These are phyloP conservation scores for Gnomoniopsis sp. DNA, from an alignment of 2,329 filamentous ascomycete species.

Conservation along the genomic window DNA sequence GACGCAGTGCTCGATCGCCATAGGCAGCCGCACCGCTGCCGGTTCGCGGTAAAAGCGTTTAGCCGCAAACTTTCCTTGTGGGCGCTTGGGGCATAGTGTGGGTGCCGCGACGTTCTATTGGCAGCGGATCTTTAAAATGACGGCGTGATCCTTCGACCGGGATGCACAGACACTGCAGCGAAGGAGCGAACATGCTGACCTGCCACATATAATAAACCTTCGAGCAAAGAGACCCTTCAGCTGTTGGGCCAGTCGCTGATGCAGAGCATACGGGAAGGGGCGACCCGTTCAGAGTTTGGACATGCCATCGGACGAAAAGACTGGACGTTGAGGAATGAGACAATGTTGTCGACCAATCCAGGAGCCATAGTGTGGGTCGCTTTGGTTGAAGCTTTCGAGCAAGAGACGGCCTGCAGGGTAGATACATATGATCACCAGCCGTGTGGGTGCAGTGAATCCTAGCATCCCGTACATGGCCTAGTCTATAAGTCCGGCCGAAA, in stretches of 20 bases:
- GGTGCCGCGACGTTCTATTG: conserved; percentile 10
- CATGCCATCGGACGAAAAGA: not conserved
- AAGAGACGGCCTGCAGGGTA: not conserved
- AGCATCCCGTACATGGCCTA: conserved; percentile 1
- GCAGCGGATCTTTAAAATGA: conserved; percentile 1
- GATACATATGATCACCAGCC: not conserved
- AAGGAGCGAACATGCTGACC: not conserved
- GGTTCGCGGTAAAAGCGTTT: conserved; percentile 12
- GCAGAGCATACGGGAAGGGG: not conserved
- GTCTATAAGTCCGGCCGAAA: conserved; percentile 1
- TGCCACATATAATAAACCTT: not conserved
- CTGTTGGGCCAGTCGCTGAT: not conserved
- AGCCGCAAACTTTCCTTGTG: not conserved
- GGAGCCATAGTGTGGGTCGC: not conserved
- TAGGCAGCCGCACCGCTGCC: not conserved
- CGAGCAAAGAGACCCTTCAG: not conserved
- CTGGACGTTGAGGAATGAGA: not conserved
- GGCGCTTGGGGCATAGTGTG: conserved; percentile 1
- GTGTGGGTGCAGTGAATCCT: conserved; percentile 1
- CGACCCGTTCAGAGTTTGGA: not conserved
- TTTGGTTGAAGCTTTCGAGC: not conserved
- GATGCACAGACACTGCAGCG: not conserved
- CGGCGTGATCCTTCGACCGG: conserved; percentile 16
- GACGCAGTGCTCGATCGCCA: not conserved
- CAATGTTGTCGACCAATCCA: not conserved